Conservation (phyloP, 805 yeast species). For the Teunomyces lycoperdinae region DNA sequence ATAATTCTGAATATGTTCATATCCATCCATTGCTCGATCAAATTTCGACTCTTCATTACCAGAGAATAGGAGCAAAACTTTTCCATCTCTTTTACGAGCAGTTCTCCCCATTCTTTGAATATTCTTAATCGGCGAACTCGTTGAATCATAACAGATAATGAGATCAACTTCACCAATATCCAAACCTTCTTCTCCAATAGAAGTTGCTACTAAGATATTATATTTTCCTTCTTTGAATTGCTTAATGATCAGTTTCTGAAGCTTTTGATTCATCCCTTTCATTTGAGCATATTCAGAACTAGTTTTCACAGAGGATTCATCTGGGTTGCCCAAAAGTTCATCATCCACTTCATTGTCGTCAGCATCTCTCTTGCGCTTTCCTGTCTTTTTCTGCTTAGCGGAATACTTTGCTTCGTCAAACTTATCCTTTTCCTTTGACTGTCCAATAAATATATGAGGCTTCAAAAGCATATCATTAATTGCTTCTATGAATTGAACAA, state of each 20-base stretch:
- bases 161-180: conserved; percentile 98
- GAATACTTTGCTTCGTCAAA: conserved; percentile 57
- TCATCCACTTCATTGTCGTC: conserved; percentile 22
- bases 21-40: conserved; percentile 81
- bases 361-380: conserved; percentile 36
- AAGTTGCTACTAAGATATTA: conserved; percentile 89
- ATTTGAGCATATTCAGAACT: conserved; percentile 75
- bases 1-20: conserved; percentile 70
- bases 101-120: conserved; percentile 98
- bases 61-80: conserved; percentile 70
- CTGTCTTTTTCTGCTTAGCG: conserved; percentile 23
- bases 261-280: conserved; percentile 87
- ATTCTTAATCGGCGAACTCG: conserved; percentile 88
- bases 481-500: conserved; percentile 62
- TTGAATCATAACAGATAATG: conserved; percentile 89
- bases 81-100: conserved; percentile 91
- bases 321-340: conserved; percentile 7
- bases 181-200: conserved; percentile 97
- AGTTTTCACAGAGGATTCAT: conserved; percentile 29
- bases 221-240: conserved; percentile 69
- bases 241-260: conserved; percentile 74
- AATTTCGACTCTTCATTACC: conserved; percentile 76
- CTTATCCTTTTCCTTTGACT: conserved; percentile 69
- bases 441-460: conserved; percentile 93
- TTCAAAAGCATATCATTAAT: conserved; percentile 26